These are phyloP conservation scores for Tuber indicum DNA, from an alignment of 495 filamentous ascomycete species.

Conservation along the genomic window DNA sequence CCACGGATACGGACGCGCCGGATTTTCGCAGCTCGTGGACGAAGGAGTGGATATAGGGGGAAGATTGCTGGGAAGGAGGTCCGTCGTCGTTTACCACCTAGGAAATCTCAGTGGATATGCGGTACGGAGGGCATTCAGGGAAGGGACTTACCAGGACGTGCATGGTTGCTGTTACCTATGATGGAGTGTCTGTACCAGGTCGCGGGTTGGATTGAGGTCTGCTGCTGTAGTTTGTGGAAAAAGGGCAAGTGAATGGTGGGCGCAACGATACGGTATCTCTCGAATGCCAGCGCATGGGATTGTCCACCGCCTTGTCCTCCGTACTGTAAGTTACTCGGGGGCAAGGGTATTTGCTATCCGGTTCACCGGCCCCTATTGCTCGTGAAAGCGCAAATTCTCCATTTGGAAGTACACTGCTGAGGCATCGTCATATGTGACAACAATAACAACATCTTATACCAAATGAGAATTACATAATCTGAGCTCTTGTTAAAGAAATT, in stretches of 20 bases:
- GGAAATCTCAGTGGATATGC: neutral
- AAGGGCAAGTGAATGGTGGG: neutral
- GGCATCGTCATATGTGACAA: too few relatives aligned
- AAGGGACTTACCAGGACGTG: conserved; percentile 16
- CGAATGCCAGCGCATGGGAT: neutral
- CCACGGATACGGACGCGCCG: conserved; percentile 79
- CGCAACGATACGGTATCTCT: neutral
- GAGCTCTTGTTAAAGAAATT: too few relatives aligned
- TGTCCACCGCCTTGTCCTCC: too few relatives aligned
- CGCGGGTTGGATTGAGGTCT: neutral
- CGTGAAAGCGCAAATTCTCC: too few relatives aligned
- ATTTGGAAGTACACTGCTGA: too few relatives aligned
- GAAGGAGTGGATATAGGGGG: conserved; percentile 85
- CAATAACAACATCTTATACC: too few relatives aligned
- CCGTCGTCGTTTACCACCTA: conserved; percentile 92
- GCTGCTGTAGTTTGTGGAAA: neutral
- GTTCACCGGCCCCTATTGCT: too few relatives aligned
- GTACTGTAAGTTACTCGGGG: too few relatives aligned
- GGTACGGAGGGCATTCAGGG: neutral
- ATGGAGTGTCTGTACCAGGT: neutral
- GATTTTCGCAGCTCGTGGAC: conserved; percentile 66
- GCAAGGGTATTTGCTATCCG: too few relatives aligned
- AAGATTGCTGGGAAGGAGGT: conserved; percentile 81
- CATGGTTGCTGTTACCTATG: neutral
- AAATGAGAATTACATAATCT: too few relatives aligned